Conservation (phyloP, 495 filamentous ascomycete species). For the Amphirosellinia nigrospora region DNA sequence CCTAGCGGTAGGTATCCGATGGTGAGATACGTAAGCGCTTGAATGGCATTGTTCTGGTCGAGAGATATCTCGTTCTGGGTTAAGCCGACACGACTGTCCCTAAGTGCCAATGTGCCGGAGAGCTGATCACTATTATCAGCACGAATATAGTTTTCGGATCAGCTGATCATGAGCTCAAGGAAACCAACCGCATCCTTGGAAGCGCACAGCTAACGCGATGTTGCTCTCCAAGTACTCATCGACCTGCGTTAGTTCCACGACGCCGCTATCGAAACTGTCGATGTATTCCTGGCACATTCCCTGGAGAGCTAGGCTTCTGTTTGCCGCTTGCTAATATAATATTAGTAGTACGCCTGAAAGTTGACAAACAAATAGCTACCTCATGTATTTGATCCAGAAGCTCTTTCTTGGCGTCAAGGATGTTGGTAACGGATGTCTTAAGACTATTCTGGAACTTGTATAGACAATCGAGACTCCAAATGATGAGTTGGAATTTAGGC, state of each 20-base stretch:
- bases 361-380: not conserved
- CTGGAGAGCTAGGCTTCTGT: slow-evolving; percentile 2
- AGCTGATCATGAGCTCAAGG: not conserved
- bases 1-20: not conserved
- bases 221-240: slow-evolving; percentile 4
- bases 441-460: slow-evolving; percentile 3
- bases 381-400: slow-evolving; percentile 1
- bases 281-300: slow-evolving; percentile 13
- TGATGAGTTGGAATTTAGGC: not conserved
- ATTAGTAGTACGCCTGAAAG: not conserved
- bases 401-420: not conserved
- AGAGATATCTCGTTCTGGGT: not conserved
- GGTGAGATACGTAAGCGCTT: slow-evolving; percentile 9
- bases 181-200: slow-evolving; percentile 5
- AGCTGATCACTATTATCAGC: not conserved
- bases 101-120: not conserved
- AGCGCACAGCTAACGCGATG: not conserved
- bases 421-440: not conserved
- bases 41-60: slow-evolving; percentile 1
- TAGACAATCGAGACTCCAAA: not conserved
- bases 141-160: not conserved
- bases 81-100: slow-evolving; percentile 6
- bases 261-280: not conserved
- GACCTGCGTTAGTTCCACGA: not conserved
- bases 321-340: not conserved